These are phyloP conservation scores for Cymbidium sinense DNA, from an alignment of 106 monocot genomes.

Conservation along the genomic window DNA sequence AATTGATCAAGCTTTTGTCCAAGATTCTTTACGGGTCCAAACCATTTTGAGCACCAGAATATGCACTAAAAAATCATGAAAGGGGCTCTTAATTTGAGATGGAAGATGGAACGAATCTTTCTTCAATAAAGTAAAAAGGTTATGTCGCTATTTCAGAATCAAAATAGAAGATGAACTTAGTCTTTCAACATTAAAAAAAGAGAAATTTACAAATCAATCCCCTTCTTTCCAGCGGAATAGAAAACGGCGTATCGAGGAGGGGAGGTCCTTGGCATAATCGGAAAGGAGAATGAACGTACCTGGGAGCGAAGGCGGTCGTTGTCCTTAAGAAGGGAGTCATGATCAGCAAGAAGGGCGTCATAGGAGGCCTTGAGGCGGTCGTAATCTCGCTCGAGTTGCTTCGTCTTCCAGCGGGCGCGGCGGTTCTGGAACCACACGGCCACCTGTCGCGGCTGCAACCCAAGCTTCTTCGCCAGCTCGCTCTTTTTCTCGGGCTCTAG, in stretches of 20 bases:
- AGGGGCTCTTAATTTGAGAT: no score
- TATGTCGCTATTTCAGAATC: no score
- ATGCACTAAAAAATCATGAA: no score
- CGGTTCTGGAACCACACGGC: slow-evolving; percentile 80
- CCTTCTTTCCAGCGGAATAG: no score
- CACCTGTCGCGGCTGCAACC: slow-evolving; percentile 75
- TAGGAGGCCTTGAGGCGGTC: slow-evolving; percentile 66
- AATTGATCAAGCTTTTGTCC: no score
- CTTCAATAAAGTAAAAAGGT: no score
- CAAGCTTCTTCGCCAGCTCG: slow-evolving; percentile 73
- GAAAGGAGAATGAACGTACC: not conserved
- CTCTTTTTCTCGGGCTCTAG: slow-evolving; percentile 85
- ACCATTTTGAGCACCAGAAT: no score
- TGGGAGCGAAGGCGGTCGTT: slow-evolving; percentile 45
- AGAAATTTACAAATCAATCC: no score
- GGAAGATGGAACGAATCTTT: no score
- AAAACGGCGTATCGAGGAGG: not conserved
- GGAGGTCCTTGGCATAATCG: not conserved
- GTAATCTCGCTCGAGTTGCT: slow-evolving; percentile 68
- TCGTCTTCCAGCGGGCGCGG: slow-evolving; percentile 65
- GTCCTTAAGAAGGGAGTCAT: slow-evolving; percentile 47
- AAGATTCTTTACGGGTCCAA: no score
- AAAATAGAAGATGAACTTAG: no score
- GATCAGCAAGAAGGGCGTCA: slow-evolving; percentile 56
- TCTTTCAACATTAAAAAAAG: not conserved